phyloP scores from a whole-genome alignment of 495 filamentous ascomycete genomes.

The Lophiotrema nucula region DNA sequence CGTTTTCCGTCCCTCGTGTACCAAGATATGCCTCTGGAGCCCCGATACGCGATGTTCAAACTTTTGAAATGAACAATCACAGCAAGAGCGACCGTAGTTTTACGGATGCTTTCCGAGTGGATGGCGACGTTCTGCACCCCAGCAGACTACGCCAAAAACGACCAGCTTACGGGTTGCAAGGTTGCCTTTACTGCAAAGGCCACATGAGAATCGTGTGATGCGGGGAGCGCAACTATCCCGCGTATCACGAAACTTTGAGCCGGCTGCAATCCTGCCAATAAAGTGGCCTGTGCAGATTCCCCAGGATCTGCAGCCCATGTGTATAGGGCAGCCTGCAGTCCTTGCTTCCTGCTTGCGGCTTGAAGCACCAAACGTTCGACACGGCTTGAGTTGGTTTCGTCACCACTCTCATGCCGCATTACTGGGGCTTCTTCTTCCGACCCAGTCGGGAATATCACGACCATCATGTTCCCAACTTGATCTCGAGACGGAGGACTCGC shows the following conservation, averaged over 20 bases:
- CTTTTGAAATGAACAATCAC: no score
- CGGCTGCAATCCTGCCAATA: not conserved
- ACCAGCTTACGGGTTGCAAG: not conserved
- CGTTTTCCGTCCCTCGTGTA: conserved; percentile 13
- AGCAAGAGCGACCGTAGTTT: no score
- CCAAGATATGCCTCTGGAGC: not conserved
- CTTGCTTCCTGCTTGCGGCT: conserved; percentile 18
- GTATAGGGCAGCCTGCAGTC: conserved; percentile 11
- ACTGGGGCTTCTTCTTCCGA: not conserved
- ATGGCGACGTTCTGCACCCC: not conserved
- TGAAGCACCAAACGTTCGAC: conserved; percentile 28
- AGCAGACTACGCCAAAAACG: not conserved
- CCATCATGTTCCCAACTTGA: no score
- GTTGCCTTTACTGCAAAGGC: conserved; percentile 18
- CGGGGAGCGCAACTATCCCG: not conserved
- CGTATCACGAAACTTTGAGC: not conserved
- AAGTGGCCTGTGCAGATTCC: conserved; percentile 3
- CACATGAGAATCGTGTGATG: conserved; percentile 1
- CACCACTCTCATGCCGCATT: conserved; percentile 8
- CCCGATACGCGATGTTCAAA: not conserved
- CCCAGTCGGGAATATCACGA: not conserved
- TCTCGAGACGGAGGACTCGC: no score
- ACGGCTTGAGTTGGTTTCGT: conserved; percentile 11
- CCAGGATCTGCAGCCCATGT: conserved; percentile 21
- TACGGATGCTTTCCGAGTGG: not conserved